Base-by-base conservation (phyloP, 495 filamentous ascomycete species). In the Haplographium delicatum region DNA sequence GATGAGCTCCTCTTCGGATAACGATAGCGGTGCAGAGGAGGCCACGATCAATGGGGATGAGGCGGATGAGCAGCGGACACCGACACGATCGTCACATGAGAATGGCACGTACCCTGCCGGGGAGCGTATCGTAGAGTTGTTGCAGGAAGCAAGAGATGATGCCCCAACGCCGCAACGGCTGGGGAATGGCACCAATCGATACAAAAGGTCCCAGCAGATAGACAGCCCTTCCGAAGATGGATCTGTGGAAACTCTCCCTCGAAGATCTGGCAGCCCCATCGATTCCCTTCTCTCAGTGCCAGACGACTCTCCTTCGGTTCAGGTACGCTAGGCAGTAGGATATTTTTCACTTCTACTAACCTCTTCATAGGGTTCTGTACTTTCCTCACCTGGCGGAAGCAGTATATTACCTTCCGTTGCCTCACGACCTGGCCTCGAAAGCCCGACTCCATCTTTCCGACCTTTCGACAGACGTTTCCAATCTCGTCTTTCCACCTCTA, bases 381-480 rank as follows among this genome's bases (percentile, higher is more conserved):
- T 81, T 24, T 96, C 91, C 40, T 91, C 89, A 5, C 79, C 77
- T 28, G 54, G 41, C 31, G 80, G 80, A 26, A 89, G 88, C 61
- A 88, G 72, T 45, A 56, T 75, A 15, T 58, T 74, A 2, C 73
- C 71, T 1, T 72, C 70, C 27, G 47, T 69, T 25, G 65, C 72
- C 42, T 70, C 68, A 24, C 67, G 76, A 20, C 70, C 67, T 11
- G 72, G 73, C 6, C 44, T 78, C 1, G 61, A 61, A 50, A 77
- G 73, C 40, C 86, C 84, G 13, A 89, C 85, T 16, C 88, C 87
- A 7, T 89, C 89, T 10, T 83, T 95, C 54, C 78, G 89, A 60
- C 93, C 93, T 8, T 98, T 98, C 62, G 93, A 97, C 59, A 79
- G 90, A 56, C 81, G 94, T 19, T 97, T 97, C 67, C 87, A 93